Percentiles rank a stretch among this genome's conserved stretches.
Evolutionary conservation across 2,329 filamentous ascomycete species (phyloP).

Genomic region (Scedosporium minutisporum): DNA sequence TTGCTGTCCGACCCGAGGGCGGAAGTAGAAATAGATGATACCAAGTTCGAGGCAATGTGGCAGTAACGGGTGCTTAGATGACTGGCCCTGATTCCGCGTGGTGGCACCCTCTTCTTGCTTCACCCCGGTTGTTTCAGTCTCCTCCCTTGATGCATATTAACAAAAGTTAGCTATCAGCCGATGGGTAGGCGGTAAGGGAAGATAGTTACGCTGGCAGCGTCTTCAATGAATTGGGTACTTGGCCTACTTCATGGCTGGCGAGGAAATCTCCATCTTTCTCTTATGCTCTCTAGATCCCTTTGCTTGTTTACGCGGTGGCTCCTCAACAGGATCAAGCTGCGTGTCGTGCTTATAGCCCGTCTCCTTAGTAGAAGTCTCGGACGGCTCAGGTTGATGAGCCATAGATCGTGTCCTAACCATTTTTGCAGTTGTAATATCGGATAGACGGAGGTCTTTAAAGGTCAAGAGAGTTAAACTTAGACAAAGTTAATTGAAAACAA

Average conservation of each 20-base stretch:
- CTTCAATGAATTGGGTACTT: too few relatives aligned
- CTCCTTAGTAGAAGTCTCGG: neutral
- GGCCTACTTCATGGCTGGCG: neutral
- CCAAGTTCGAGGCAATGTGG: constrained; percentile 70
- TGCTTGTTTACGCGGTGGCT: neutral
- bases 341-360: neutral
- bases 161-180: neutral
- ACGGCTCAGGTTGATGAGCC: neutral
- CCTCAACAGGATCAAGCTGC: neutral
- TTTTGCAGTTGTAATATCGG: neutral
- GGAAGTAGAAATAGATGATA: constrained; percentile 84
- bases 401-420: constrained; percentile 7
- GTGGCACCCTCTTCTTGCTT: neutral
- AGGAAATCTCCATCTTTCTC: neutral
- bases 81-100: neutral
- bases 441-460: too few relatives aligned
- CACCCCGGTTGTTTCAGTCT: neutral
- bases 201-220: neutral
- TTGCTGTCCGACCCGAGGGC: constrained; percentile 64
- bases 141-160: neutral
- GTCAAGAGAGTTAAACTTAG: neutral
- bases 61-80: neutral
- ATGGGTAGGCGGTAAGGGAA: neutral
- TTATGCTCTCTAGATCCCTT: neutral
- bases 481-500: too few relatives aligned